Base-by-base conservation (phyloP, 148 eudicot genomes). In the Rhododendron griersonianum region DNA sequence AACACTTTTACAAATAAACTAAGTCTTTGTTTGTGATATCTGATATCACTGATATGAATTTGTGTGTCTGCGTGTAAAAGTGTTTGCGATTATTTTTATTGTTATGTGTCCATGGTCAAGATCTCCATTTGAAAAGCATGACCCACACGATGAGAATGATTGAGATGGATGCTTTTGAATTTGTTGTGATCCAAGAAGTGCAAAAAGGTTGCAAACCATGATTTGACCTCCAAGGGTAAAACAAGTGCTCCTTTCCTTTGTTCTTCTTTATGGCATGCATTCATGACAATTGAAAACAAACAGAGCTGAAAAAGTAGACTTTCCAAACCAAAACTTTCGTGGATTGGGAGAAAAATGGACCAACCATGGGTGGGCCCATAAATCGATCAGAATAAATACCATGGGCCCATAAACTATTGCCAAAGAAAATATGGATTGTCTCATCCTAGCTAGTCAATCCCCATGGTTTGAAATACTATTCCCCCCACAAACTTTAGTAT, bases 281-380 rank as follows among this genome's bases (percentile, higher is more conserved):
- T 81, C 51, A 82, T 30, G 37, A 37, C 41, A 44, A 39, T 57
- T n/a, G 14, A 65, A 65, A 65, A 30, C 30, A 15, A 44, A 41
- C 5, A 28, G 39, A 28, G 15, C 13, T 2, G 53, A 28, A 83
- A 83, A 83, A 45, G 78, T 18, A 69, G 45, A 67, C 77, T 83
- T 83, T 83, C 18, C 77, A 69, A 25, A 5, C 61, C 78, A 30
- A 67, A 55, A 55, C 85, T 44, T 83, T 83, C 85, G 47, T 69
- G 71, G 61, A 25, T 67, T 47, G 61, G 44, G 9, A 44, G 59
- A 83, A 44, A 44, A 3, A 11, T 25, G 45, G 2, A 63, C 50
- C 50, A 47, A 47, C 63, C 25, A 28, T 63, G 85, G 85, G 37
- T 63, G 85, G 85, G 37, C 77, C 85, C 85, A 82, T 25, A 55